phyloP scores from a whole-genome alignment of 176 grass and related monocot species.

The Alloteropsis semialata region DNA sequence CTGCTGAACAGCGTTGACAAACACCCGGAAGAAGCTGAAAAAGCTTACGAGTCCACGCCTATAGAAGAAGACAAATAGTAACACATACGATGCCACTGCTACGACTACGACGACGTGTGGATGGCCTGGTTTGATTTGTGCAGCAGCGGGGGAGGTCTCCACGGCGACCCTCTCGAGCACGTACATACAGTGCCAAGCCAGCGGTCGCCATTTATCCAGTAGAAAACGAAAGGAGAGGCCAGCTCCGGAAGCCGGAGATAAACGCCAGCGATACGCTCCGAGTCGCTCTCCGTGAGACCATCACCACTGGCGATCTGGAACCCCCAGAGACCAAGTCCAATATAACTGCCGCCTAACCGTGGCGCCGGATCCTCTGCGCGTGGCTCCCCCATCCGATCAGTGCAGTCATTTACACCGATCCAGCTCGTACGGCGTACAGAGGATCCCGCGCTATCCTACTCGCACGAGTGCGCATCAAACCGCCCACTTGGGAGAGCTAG shows the following conservation, averaged over 20 bases:
- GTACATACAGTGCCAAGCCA: slow-evolving; percentile 17
- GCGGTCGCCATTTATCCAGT: slow-evolving; percentile 24
- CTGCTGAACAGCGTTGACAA: slow-evolving; percentile 1
- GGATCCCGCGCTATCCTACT: neutral
- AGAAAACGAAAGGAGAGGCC: neutral
- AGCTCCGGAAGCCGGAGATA: neutral
- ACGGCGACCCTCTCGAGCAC: neutral
- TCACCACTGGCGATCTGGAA: neutral
- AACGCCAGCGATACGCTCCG: slow-evolving; percentile 1
- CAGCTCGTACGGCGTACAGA: neutral
- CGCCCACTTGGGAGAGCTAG: neutral
- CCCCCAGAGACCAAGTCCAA: slow-evolving; percentile 39
- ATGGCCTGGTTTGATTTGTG: neutral
- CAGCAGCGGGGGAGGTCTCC: neutral
- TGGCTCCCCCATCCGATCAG: neutral
- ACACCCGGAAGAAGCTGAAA: neutral
- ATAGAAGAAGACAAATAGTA: slow-evolving; percentile 3
- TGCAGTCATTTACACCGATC: neutral
- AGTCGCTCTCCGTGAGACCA: slow-evolving; percentile 17
- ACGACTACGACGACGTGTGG: neutral
- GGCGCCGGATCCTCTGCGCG: slow-evolving; percentile 21
- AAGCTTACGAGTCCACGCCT: neutral
- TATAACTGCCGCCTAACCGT: slow-evolving; percentile 40
- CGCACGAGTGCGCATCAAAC: slow-evolving; percentile 3
- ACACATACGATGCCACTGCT: neutral